Conservation (phyloP, 371 early-diverging fungal genomes). For the Mucor velutinosus region DNA sequence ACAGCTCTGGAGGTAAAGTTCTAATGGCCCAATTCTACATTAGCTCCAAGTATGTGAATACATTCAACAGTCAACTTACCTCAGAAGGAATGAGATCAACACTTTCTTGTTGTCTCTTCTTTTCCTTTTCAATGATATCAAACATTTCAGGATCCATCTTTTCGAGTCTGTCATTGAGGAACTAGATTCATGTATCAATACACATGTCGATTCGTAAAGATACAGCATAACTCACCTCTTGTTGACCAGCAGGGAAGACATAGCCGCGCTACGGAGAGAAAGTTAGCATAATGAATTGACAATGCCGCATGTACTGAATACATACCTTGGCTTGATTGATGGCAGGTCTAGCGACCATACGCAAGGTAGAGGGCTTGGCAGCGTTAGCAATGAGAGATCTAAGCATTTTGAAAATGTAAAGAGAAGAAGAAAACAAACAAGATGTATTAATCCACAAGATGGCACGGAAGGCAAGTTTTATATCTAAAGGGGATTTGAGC, state of each 20-base stretch:
- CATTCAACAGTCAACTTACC: constrained; percentile 43
- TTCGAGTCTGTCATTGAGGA: constrained; percentile 70
- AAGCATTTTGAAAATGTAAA: constrained; percentile 30
- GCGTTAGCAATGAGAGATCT: constrained; percentile 31
- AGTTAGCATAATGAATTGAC: neutral
- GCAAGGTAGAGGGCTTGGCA: constrained; percentile 24
- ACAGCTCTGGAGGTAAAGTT: constrained; percentile 98
- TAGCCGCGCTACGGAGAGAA: constrained; percentile 49
- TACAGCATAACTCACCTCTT: constrained; percentile 41
- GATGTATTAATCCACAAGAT: constrained; percentile 9
- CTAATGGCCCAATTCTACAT: constrained; percentile 41
- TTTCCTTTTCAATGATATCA: constrained; percentile 95
- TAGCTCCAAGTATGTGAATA: neutral
- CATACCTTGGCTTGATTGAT: constrained; percentile 29
- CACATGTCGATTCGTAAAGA: neutral
- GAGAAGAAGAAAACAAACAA: constrained; percentile 20
- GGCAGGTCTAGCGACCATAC: constrained; percentile 27
- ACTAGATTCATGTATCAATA: constrained; percentile 25
- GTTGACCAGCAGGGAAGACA: constrained; percentile 67
- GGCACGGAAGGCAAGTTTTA: constrained; percentile 3
- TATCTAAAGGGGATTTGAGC: constrained; percentile 1
- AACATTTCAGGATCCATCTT: constrained; percentile 92
- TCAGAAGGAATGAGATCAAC: constrained; percentile 97
- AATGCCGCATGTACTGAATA: neutral
- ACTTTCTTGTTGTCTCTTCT: constrained; percentile 93